Evolutionary conservation across 1,284 basidiomycete species (phyloP), one percentile per base, ranked within the genome.

Genomic region (Apiotrichum gamsii): DNA sequence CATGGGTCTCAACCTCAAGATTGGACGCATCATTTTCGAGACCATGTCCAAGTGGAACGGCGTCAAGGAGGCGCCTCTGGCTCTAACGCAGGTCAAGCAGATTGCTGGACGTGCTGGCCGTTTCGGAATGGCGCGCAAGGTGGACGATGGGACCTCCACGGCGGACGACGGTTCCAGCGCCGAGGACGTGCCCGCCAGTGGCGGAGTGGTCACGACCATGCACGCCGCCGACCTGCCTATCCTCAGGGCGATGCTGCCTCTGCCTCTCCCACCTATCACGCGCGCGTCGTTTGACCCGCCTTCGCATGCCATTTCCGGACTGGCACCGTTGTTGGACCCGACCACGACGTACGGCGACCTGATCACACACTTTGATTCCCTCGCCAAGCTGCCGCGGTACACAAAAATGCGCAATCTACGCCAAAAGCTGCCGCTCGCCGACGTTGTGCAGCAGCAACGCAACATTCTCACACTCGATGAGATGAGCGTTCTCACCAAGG

Each of bases 1-100:
- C 0, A 93, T 96, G 89, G 91, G 91, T 0, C 76, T 96, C n/a
- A 95, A 96, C 62, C 73, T 96, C 88, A 89, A 91, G 77, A 96
- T 98, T 70, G 85, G 85, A 52, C 85, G 94, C 2, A 79, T 97
- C 59, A 78, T 97, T 30, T 95, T 97, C 58, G 81, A 87, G 52
- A 72, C 77, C 1, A 72, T 90, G n/a, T 61, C 72, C 40, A 96
- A 96, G 67, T 89, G 75, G 58, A 79, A 88, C 57, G 87, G 87
- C 11, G 70, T 65, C 23, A 59, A 69, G 6, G 73, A 78, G 14
- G 70, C 76, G 0, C 71, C 75, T 0, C 76, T 98, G 3, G 81
- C 85, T 0, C 72, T 81, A 3, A 88, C 90, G 0, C 85, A 90
- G 64, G 82, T 90, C 70, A 98, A 97, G 69, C 94, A 98, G 70